These are phyloP conservation scores for Penicillium sclerotigenum DNA, from an alignment of 2,329 filamentous ascomycete genomes.

Conservation along the genomic window DNA sequence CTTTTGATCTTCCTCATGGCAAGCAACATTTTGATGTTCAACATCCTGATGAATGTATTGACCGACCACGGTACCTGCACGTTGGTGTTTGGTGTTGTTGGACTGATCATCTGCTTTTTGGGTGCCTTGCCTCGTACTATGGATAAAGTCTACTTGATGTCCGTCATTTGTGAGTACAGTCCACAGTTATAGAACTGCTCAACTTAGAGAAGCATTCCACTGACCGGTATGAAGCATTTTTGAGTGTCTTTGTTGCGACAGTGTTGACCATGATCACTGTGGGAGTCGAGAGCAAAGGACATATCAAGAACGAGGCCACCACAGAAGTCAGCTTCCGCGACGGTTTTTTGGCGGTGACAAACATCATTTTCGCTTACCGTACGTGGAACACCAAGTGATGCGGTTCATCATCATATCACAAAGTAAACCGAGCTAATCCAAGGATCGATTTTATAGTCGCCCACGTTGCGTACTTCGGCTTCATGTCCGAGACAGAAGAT, in stretches of 20 bases:
- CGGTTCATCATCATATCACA: neutral
- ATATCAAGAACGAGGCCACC: conserved; percentile 35
- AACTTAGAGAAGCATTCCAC: neutral
- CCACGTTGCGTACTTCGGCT: conserved; percentile 64
- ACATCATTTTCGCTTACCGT: conserved; percentile 69
- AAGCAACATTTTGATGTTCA: conserved; percentile 68
- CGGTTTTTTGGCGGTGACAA: conserved; percentile 60
- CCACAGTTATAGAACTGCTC: neutral
- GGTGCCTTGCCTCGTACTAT: conserved; percentile 61
- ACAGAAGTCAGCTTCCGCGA: conserved; percentile 48
- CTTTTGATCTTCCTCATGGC: conserved; percentile 67
- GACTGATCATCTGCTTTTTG: conserved; percentile 56
- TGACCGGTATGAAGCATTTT: conserved; percentile 48
- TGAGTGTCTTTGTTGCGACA: conserved; percentile 62
- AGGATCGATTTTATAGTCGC: conserved; percentile 36
- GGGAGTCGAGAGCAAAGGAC: conserved; percentile 50
- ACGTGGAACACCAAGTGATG: conserved; percentile 6
- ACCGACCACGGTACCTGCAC: conserved; percentile 61
- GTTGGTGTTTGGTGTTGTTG: conserved; percentile 60
- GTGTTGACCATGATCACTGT: conserved; percentile 65
- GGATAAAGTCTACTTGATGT: conserved; percentile 59
- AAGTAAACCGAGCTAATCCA: neutral
- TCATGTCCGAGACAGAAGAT: conserved; percentile 62
- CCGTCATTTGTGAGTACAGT: conserved; percentile 50
- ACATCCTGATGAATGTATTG: conserved; percentile 64